Percentiles rank a stretch among this genome's conserved stretches.
Evolutionary conservation across 106 monocot species (phyloP).

Genomic region (Phalaenopsis equestris): DNA sequence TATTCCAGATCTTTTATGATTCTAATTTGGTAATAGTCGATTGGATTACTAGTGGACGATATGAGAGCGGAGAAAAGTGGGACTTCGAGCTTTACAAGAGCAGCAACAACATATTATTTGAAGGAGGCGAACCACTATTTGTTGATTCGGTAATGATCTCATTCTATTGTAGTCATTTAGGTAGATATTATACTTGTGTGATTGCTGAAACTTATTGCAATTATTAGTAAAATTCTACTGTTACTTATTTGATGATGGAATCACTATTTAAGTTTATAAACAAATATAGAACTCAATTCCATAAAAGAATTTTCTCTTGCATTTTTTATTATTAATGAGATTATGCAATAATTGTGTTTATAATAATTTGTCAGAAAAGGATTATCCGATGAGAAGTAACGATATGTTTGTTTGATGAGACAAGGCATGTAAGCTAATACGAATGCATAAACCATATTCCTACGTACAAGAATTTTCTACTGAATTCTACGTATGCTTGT

Average conservation of each 20-base stretch:
- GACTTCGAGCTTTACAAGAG: slow-evolving; percentile 78
- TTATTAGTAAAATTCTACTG: neutral
- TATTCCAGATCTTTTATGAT: slow-evolving; percentile 45
- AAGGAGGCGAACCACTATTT: slow-evolving; percentile 53
- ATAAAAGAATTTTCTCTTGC: neutral
- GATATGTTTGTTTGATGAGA: neutral
- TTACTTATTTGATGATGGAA: neutral
- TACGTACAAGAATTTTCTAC: neutral
- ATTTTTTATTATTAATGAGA: neutral
- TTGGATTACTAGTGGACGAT: slow-evolving; percentile 95
- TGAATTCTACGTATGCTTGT: neutral
- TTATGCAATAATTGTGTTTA: neutral
- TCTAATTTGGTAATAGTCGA: slow-evolving; percentile 90
- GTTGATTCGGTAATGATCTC: slow-evolving; percentile 68
- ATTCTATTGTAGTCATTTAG: slow-evolving; percentile 5
- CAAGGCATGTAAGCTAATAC: neutral
- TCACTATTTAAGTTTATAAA: neutral
- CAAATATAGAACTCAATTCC: neutral
- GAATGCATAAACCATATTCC: neutral
- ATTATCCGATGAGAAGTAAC: neutral
- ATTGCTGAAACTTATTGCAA: neutral
- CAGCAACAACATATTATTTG: slow-evolving; percentile 57
- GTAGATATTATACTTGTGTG: neutral
- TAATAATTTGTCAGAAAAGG: neutral
- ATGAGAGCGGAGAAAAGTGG: slow-evolving; percentile 95